These are phyloP conservation scores for Ogataea nakhonphanomensis DNA, from an alignment of 805 yeast genomes.

Conservation along the genomic window DNA sequence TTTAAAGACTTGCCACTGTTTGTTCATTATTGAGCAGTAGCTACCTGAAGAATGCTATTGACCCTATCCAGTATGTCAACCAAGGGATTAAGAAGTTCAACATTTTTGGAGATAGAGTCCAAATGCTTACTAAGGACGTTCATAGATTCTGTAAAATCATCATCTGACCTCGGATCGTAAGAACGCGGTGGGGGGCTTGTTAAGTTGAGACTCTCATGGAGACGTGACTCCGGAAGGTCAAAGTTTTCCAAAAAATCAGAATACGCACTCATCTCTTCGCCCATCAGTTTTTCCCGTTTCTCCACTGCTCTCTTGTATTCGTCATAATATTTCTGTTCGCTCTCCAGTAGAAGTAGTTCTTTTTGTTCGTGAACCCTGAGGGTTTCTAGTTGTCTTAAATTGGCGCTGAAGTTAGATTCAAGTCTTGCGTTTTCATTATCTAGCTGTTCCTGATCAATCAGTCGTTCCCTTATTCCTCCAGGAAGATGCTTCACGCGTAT, in stretches of 20 bases:
- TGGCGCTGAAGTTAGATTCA: slow-evolving; percentile 25
- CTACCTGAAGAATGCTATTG: slow-evolving; percentile 19
- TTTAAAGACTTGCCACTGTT: slow-evolving; percentile 20
- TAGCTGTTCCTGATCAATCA: slow-evolving; percentile 27
- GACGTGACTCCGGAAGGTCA: neutral
- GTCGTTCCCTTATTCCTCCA: slow-evolving; percentile 20
- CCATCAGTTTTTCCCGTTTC: slow-evolving; percentile 14
- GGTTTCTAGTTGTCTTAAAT: slow-evolving; percentile 26
- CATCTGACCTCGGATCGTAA: slow-evolving; percentile 18
- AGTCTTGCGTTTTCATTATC: slow-evolving; percentile 22
- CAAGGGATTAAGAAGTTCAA: slow-evolving; percentile 16
- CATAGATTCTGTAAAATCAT: slow-evolving; percentile 11
- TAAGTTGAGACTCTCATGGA: slow-evolving; percentile 6
- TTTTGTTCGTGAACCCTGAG: slow-evolving; percentile 21
- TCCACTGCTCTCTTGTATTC: slow-evolving; percentile 18
- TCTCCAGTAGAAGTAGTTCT: slow-evolving; percentile 19
- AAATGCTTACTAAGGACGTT: slow-evolving; percentile 12
- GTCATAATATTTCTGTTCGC: slow-evolving; percentile 20
- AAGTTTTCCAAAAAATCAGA: slow-evolving; percentile 7
- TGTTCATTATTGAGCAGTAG: slow-evolving; percentile 15
- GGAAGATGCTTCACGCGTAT: slow-evolving; percentile 26
- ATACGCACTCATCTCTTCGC: slow-evolving; percentile 13
- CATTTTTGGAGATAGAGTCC: slow-evolving; percentile 16
- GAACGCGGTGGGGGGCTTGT: neutral
- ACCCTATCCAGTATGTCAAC: slow-evolving; percentile 18